These are phyloP conservation scores for Vitis labrusca DNA, from an alignment of 164 flowering plant species.

Conservation along the genomic window DNA sequence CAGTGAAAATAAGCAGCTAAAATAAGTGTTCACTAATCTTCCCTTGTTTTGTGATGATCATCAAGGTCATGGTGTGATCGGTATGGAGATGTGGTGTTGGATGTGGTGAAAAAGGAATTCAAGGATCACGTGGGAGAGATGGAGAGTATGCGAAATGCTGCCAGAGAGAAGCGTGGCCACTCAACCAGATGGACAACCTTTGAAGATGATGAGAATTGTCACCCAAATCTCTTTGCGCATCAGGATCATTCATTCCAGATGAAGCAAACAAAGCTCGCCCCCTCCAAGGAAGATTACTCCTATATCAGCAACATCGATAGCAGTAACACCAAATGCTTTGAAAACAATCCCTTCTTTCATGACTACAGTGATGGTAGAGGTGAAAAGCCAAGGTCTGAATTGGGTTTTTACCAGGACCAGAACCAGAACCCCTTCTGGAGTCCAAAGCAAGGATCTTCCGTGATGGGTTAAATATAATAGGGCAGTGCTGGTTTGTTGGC, in stretches of 20 bases:
- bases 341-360: conserved; percentile 28
- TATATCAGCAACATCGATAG: background rate
- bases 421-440: conserved; percentile 50
- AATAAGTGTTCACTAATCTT: too few species aligned
- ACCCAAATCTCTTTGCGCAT: conserved; percentile 55
- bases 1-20: too few species aligned
- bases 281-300: conserved; percentile 2
- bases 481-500: too few species aligned
- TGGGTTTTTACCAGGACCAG: conserved; percentile 28
- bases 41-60: background rate
- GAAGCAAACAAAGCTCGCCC: background rate
- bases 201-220: conserved; percentile 65
- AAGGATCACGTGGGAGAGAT: conserved; percentile 76
- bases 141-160: conserved; percentile 43
- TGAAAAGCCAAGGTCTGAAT: conserved; percentile 22
- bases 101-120: conserved; percentile 85
- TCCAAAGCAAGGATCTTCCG: conserved; percentile 22
- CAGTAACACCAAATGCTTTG: background rate
- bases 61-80: conserved; percentile 75
- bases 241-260: conserved; percentile 6
- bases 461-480: background rate
- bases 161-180: conserved; percentile 30
- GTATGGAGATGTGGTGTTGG: conserved; percentile 71
- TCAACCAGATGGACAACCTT: conserved; percentile 55
- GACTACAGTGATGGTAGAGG: conserved; percentile 8